Conservation (phyloP, 2,329 filamentous ascomycete genomes). For the Sarocladium kiliense region DNA sequence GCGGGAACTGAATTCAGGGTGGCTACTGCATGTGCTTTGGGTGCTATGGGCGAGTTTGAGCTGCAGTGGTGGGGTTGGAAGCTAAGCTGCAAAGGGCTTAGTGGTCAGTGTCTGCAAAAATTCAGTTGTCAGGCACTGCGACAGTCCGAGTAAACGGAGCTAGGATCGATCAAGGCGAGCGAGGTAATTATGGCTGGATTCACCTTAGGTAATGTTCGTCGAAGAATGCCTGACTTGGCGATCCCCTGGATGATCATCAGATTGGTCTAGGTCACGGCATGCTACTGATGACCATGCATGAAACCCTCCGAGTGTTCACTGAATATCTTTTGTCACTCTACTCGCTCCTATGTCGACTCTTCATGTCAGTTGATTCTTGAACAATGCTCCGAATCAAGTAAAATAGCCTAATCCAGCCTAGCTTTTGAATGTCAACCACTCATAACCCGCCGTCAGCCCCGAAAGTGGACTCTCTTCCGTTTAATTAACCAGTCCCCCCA, state of each 20-base stretch:
- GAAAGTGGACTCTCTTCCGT: neutral
- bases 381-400: neutral
- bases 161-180: too few relatives aligned
- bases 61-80: slow-evolving; percentile 16
- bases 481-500: neutral
- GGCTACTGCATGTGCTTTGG: too few relatives aligned
- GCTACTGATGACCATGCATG: too few relatives aligned
- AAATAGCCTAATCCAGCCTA: neutral
- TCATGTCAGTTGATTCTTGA: too few relatives aligned
- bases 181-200: too few relatives aligned
- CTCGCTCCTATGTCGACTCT: too few relatives aligned
- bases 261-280: too few relatives aligned
- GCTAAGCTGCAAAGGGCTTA: slow-evolving; percentile 12
- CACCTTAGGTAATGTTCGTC: neutral
- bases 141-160: neutral
- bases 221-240: neutral
- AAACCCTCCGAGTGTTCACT: too few relatives aligned
- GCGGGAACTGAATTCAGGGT: too few relatives aligned
- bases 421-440: neutral
- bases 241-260: too few relatives aligned
- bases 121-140: neutral
- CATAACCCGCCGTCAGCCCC: neutral
- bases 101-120: neutral
- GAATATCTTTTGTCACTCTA: too few relatives aligned
- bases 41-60: too few relatives aligned